Evolutionary conservation across 2,329 filamentous ascomycete species (phyloP), one percentile per base, ranked within the genome.

Genomic region (Penicillium sp.): DNA sequence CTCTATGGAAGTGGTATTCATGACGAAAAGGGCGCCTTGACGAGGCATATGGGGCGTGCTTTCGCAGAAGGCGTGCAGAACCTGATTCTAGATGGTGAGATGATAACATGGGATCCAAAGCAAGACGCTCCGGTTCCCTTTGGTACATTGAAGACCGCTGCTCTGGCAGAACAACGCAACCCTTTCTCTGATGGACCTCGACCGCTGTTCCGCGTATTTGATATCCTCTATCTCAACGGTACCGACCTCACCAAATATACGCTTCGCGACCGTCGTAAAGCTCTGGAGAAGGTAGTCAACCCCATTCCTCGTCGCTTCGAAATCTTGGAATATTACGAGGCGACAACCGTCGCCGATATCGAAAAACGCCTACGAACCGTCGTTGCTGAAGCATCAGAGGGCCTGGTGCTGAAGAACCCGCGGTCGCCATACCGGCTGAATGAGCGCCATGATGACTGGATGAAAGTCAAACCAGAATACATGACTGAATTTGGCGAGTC

Each of bases 381-480:
- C 2, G 84, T 98, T 7, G 88, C 87, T 2, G 86, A 91, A 54
- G 83, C 88, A 0, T 91, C 87, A 0, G 93, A 97, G 67, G 93
- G 93, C 1, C 76, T 97, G 0, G 90, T 98, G 0, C 73, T 97
- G 45, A 98, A 98, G 73, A 97, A 95, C 54, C 93, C 93, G 6
- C 79, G 85, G 4, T 95, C 90, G 0, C 79, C 82, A 61, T 98
- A 98, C 66, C 79, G 82, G 5, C 77, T 97, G 8, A 95, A 95
- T 62, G 87, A 88, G 57, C 85, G 93, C 41, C 93, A 94, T 60
- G 88, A 95, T 59, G 88, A 95, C 68, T 98, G 93, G 93, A 85
- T 96, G 71, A 98, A 98, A 66, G 90, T 98, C 7, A 98, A 98
- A 62, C 93, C 93, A 1, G 93, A 98, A 55, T 98, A 98, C 67